Evolutionary conservation across 345 rosid species (phyloP).

Genomic region (Salix viminalis): DNA sequence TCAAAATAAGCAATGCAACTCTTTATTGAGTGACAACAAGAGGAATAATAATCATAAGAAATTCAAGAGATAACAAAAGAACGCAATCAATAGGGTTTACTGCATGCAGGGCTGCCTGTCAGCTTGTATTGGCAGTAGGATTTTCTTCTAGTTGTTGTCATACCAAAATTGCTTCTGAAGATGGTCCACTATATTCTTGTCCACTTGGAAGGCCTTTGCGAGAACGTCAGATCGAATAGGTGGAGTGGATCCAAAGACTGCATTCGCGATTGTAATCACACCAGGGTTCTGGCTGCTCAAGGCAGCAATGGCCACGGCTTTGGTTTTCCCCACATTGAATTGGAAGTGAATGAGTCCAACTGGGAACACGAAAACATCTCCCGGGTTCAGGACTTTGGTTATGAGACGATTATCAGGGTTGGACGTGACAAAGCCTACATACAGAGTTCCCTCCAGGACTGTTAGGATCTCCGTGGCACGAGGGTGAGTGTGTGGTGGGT

Average conservation of each 20-base stretch:
- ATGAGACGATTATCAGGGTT: constrained; percentile 7
- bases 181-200: not conserved
- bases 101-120: not conserved
- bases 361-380: constrained; percentile 13
- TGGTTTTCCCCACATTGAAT: constrained; percentile 11
- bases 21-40: too few species aligned
- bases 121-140: not conserved
- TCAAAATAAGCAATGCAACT: too few species aligned
- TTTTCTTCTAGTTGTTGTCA: not conserved
- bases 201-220: constrained; percentile 15
- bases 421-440: constrained; percentile 7
- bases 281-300: constrained; percentile 17
- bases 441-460: not conserved
- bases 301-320: constrained; percentile 1
- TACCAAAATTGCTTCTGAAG: not conserved
- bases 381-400: not conserved
- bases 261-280: constrained; percentile 7
- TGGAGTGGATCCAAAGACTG: constrained; percentile 2
- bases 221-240: constrained; percentile 7
- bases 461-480: constrained; percentile 1
- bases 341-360: constrained; percentile 1
- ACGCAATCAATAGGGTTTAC: not conserved
- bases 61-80: too few species aligned
- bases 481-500: constrained; percentile 3
- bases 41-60: not conserved